These are phyloP conservation scores for Saccharomycopsis synnaedendra DNA, from an alignment of 805 yeast genomes.

Conservation along the genomic window DNA sequence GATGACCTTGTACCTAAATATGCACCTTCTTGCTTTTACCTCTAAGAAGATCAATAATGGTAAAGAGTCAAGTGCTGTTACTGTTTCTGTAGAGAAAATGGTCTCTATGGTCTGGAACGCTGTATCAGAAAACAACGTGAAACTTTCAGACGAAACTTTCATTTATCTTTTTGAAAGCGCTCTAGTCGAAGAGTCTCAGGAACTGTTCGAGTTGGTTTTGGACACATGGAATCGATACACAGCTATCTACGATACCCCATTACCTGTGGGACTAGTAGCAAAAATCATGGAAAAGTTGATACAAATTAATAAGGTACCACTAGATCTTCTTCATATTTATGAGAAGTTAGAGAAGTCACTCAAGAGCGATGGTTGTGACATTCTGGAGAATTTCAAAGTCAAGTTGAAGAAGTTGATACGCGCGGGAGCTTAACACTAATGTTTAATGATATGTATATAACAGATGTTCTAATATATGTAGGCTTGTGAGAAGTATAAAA, in stretches of 20 bases:
- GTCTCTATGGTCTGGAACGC: neutral
- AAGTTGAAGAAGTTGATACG: too few relatives aligned
- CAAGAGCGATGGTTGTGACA: neutral
- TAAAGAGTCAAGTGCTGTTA: neutral
- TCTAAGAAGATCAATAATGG: neutral
- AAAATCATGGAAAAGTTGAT: neutral
- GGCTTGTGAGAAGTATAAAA: too few relatives aligned
- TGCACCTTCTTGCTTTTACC: neutral
- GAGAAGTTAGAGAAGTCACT: neutral
- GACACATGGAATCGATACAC: neutral
- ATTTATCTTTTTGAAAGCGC: constrained; percentile 1
- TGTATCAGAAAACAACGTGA: neutral
- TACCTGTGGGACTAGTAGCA: neutral
- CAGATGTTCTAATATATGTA: too few relatives aligned
- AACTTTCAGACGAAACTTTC: neutral
- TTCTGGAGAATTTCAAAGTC: too few relatives aligned
- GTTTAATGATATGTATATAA: too few relatives aligned
- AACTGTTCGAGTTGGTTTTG: neutral
- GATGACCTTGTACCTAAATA: neutral
- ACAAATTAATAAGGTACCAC: neutral
- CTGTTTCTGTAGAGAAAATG: neutral
- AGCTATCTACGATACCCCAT: neutral
- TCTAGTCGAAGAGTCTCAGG: neutral
- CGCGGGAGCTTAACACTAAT: too few relatives aligned
- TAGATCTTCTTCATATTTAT: neutral